Evolutionary conservation across 805 yeast genomes (phyloP).

Genomic region (Kazachstania viticola): DNA sequence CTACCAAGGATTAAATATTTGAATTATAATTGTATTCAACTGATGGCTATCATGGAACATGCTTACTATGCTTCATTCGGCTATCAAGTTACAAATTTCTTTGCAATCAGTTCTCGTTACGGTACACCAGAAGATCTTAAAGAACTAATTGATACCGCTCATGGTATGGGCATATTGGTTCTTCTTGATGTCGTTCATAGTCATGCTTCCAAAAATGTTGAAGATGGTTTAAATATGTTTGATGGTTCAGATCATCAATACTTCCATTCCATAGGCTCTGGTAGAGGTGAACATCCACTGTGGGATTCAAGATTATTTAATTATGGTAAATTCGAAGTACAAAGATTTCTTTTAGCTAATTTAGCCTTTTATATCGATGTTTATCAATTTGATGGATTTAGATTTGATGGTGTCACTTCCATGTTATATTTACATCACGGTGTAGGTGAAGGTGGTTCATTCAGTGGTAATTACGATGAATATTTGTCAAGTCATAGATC

Average conservation of each 20-base stretch:
- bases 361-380: conserved; percentile 74
- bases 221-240: conserved; percentile 84
- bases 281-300: conserved; percentile 74
- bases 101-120: conserved; percentile 78
- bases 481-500: conserved; percentile 58
- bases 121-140: conserved; percentile 95
- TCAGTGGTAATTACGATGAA: conserved; percentile 87
- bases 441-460: conserved; percentile 67
- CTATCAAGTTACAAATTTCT: conserved; percentile 90
- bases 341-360: conserved; percentile 75
- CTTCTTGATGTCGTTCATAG: conserved; percentile 90
- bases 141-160: conserved; percentile 85
- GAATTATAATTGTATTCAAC: conserved; percentile 87
- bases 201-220: conserved; percentile 89
- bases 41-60: conserved; percentile 98
- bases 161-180: conserved; percentile 74
- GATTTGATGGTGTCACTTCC: conserved; percentile 94
- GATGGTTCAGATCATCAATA: conserved; percentile 94
- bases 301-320: conserved; percentile 97
- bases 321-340: conserved; percentile 83
- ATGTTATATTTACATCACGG: conserved; percentile 93
- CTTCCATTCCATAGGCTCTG: conserved; percentile 69
- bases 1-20: conserved; percentile 76
- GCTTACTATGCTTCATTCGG: conserved; percentile 98
- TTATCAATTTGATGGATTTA: conserved; percentile 84